A percentile compares a stretch with the other conserved stretches of the same genome.
phyloP scores from a whole-genome alignment of 2,329 filamentous ascomycete genomes.

The Trichoderma simmonsii region DNA sequence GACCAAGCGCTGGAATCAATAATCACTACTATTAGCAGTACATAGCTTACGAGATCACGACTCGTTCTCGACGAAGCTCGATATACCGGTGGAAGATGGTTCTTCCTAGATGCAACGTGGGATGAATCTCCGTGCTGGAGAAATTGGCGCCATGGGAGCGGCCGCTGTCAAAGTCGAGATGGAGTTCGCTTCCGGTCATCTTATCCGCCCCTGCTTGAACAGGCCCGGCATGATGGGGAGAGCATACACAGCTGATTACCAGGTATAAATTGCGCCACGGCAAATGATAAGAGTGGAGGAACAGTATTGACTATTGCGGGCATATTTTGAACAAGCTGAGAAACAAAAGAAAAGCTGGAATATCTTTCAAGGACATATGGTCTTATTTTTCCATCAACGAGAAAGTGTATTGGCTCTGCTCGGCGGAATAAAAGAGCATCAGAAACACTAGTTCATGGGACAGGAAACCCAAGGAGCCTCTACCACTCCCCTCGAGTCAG shows the following conservation, averaged over 20 bases:
- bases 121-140: background rate
- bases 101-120: background rate
- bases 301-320: background rate
- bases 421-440: background rate
- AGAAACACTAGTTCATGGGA: background rate
- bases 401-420: background rate
- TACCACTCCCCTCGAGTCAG: slow-evolving; percentile 19
- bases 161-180: background rate
- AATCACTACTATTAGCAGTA: background rate
- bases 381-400: background rate
- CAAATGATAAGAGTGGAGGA: background rate
- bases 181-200: background rate
- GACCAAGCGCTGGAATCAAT: background rate
- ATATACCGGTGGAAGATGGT: background rate
- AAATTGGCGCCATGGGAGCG: background rate
- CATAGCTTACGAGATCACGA: background rate
- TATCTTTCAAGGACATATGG: background rate
- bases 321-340: background rate
- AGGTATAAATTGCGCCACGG: background rate
- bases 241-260: background rate
- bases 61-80: background rate
- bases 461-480: background rate
- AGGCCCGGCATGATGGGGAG: background rate
- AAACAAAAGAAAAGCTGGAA: background rate
- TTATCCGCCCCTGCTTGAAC: background rate